Percentiles rank a stretch among this genome's conserved stretches.
These are phyloP conservation scores for Boletus vinaceobasis DNA, from an alignment of 768 basidiomycete species.

Conservation along the genomic window DNA sequence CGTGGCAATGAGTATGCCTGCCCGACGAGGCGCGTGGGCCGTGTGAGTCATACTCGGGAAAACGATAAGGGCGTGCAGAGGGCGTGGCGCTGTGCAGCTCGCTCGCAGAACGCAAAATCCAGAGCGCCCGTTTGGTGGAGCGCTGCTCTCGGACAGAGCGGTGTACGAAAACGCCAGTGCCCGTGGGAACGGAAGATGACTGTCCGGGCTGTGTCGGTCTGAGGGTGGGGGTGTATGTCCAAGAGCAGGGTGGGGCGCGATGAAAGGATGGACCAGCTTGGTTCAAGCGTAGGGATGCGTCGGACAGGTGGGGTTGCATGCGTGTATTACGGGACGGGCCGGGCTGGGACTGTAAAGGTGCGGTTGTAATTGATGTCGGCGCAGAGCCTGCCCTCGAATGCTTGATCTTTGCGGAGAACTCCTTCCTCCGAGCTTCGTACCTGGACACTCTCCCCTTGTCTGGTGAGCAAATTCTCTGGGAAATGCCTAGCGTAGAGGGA, in stretches of 20 bases:
- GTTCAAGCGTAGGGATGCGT: neutral
- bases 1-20: neutral
- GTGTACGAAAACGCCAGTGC: neutral
- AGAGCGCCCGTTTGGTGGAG: slow-evolving; percentile 8
- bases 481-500: neutral
- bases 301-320: slow-evolving; percentile 1
- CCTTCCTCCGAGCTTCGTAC: neutral
- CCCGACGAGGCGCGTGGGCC: neutral
- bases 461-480: neutral
- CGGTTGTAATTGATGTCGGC: neutral
- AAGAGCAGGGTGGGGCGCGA: neutral
- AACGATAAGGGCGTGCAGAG: neutral
- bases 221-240: neutral
- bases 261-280: neutral
- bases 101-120: slow-evolving; percentile 22
- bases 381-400: neutral
- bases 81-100: slow-evolving; percentile 18
- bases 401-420: neutral
- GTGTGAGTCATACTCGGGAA: neutral
- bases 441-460: neutral
- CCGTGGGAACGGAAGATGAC: neutral
- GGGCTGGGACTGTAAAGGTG: neutral
- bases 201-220: neutral
- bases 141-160: slow-evolving; percentile 8
- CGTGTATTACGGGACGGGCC: neutral